Evolutionary conservation across 78 protist species (phyloP).

Genomic region (Paratrimastix pyriformis): DNA sequence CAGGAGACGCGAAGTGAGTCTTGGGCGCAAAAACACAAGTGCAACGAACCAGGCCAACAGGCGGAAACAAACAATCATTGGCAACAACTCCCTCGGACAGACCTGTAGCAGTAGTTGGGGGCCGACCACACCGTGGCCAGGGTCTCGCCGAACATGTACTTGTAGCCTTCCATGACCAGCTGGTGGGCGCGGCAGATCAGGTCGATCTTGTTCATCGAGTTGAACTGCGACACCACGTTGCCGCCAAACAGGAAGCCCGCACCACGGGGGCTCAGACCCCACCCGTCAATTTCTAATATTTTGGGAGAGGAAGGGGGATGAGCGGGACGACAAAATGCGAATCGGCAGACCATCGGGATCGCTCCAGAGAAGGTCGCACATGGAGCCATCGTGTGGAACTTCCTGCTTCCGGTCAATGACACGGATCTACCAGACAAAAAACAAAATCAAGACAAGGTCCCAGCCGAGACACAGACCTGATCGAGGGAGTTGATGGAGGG

Average conservation of each 20-base stretch:
- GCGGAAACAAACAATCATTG: neutral
- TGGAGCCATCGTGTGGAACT: slow-evolving; percentile 18
- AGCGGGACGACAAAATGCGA: neutral
- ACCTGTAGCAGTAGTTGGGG: slow-evolving; percentile 43
- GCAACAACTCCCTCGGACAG: too few relatives aligned
- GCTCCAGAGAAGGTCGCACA: slow-evolving; percentile 5
- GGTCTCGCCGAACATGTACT: slow-evolving; percentile 37
- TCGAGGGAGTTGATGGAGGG: slow-evolving; percentile 85
- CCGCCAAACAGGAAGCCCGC: slow-evolving; percentile 34
- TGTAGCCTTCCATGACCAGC: slow-evolving; percentile 53
- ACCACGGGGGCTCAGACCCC: slow-evolving; percentile 26
- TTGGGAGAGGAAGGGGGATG: neutral
- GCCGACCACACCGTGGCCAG: slow-evolving; percentile 58
- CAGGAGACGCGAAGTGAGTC: too few relatives aligned
- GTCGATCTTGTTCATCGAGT: slow-evolving; percentile 22
- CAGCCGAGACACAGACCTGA: slow-evolving; percentile 41
- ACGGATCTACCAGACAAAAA: slow-evolving; percentile 64
- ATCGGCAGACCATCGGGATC: slow-evolving; percentile 24
- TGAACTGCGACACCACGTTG: slow-evolving; percentile 9
- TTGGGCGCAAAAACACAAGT: neutral
- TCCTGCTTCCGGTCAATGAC: slow-evolving; percentile 42
- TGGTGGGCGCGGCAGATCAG: slow-evolving; percentile 49
- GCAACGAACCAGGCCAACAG: neutral
- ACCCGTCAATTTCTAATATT: slow-evolving; percentile 22
- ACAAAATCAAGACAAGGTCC: too few relatives aligned